phyloP scores from a whole-genome alignment of 2,329 filamentous ascomycete genomes.

The Arachnomyces sp. region DNA sequence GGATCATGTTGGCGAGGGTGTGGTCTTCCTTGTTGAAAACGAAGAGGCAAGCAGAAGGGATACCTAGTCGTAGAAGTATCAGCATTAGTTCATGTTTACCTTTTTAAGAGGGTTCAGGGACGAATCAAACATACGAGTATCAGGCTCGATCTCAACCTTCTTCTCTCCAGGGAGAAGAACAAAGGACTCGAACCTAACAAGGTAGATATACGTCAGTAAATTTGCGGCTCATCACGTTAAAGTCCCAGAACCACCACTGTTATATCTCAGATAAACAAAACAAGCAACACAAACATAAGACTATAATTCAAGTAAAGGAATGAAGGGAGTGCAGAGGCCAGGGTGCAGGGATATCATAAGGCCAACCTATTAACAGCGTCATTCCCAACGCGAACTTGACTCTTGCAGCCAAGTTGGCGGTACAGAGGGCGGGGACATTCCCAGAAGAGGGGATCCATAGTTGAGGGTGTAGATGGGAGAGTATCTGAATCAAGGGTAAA shows the following conservation, averaged over 20 bases:
- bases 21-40: constrained; percentile 95
- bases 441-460: constrained; percentile 5
- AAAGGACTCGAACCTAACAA: constrained; percentile 80
- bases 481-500: constrained; percentile 3
- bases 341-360: constrained; percentile 4
- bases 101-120: not conserved
- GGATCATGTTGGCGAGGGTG: constrained; percentile 83
- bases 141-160: constrained; percentile 81
- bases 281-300: not conserved
- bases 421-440: constrained; percentile 12
- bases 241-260: constrained; percentile 8
- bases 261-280: not conserved
- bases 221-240: constrained; percentile 10
- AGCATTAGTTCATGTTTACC: not conserved
- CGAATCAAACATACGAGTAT: constrained; percentile 61
- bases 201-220: not conserved
- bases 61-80: constrained; percentile 46
- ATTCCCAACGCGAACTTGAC: constrained; percentile 11
- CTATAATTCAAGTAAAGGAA: not conserved
- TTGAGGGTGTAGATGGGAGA: constrained; percentile 5
- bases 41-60: constrained; percentile 92
- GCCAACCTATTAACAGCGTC: constrained; percentile 10
- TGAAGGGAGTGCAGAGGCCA: not conserved
- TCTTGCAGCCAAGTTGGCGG: constrained; percentile 13
- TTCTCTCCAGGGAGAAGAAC: constrained; percentile 80